Evolutionary conservation across 176 grass and related monocot species (phyloP).

Genomic region (Phyllostachys edulis): DNA sequence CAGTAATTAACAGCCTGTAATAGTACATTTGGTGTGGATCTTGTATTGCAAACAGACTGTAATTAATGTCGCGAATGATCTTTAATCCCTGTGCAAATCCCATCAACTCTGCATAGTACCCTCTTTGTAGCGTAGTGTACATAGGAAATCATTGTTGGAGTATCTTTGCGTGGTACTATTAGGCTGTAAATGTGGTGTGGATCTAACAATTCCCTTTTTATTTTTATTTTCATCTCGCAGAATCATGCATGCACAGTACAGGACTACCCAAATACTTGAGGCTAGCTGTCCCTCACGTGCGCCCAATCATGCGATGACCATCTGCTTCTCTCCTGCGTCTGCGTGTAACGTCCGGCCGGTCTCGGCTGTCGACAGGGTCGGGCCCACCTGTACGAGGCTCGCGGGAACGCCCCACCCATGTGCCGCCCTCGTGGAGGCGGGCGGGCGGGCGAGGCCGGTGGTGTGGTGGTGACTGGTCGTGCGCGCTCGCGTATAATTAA

Average conservation of each 20-base stretch:
- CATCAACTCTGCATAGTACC: neutral
- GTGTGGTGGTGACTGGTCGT: neutral
- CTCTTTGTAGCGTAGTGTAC: too few species aligned
- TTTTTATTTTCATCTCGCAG: too few species aligned
- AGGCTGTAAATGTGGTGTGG: too few species aligned
- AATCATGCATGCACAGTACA: too few species aligned
- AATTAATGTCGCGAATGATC: neutral
- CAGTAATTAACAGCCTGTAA: too few species aligned
- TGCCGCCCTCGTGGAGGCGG: conserved; percentile 34
- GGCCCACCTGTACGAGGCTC: conserved; percentile 37
- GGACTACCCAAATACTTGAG: neutral
- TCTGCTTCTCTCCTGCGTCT: neutral
- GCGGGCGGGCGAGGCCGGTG: neutral
- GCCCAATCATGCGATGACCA: conserved; percentile 29
- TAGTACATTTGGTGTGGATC: neutral
- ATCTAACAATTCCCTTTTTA: too few species aligned
- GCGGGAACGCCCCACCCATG: conserved; percentile 39
- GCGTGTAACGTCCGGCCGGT: neutral
- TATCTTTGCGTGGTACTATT: too few species aligned
- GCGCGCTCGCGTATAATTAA: neutral
- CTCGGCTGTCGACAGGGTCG: neutral
- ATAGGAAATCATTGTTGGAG: too few species aligned
- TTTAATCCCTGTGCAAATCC: neutral
- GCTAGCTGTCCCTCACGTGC: conserved; percentile 45
- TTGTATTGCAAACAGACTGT: neutral